These are phyloP conservation scores for Dendrocalamus sinicus DNA, from an alignment of 176 grass and related monocot genomes.

Conservation along the genomic window DNA sequence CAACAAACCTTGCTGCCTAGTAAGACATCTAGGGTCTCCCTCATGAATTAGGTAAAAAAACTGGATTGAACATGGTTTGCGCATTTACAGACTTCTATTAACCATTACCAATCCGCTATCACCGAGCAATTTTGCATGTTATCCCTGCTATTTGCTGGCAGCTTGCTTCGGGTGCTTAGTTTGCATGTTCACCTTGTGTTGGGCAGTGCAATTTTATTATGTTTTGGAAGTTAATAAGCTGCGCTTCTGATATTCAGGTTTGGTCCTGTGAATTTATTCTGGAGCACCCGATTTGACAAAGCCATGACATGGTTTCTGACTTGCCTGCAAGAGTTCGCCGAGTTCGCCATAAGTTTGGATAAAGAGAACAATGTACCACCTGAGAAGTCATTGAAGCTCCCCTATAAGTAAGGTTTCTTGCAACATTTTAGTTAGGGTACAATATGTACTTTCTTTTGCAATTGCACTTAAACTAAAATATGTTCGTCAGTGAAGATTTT, in stretches of 20 bases:
- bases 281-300: conserved; percentile 98
- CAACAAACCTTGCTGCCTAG: conserved; percentile 15
- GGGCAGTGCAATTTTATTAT: neutral
- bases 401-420: conserved; percentile 72
- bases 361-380: conserved; percentile 89
- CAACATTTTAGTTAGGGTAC: neutral
- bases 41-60: neutral
- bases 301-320: conserved; percentile 96
- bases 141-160: neutral
- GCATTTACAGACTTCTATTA: neutral
- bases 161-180: neutral
- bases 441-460: neutral
- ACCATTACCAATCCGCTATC: neutral
- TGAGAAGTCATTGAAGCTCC: conserved; percentile 93
- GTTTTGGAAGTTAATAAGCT: conserved; percentile 18
- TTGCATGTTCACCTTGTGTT: neutral
- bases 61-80: neutral
- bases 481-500: neutral
- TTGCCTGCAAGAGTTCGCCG: conserved; percentile 92
- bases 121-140: neutral
- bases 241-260: conserved; percentile 60
- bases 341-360: conserved; percentile 78
- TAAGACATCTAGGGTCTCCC: neutral
- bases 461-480: neutral
- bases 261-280: conserved; percentile 99